These are phyloP conservation scores for Leishmania guyanensis DNA, from an alignment of 208 protist species.

Conservation along the genomic window DNA sequence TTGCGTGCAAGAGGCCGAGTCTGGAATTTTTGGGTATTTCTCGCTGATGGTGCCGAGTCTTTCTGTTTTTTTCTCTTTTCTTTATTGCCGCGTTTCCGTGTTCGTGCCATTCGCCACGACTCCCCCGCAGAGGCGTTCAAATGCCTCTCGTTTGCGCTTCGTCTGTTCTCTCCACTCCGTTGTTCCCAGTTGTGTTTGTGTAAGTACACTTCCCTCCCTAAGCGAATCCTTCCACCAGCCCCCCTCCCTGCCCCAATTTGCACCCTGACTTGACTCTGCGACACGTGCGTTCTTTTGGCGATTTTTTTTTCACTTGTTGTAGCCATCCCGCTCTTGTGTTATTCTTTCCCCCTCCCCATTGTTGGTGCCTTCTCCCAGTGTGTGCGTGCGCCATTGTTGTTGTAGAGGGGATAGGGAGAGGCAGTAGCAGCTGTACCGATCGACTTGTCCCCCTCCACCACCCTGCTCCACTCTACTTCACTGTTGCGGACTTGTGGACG, in stretches of 20 bases:
- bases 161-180: neutral
- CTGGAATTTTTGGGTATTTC: neutral
- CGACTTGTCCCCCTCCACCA: no score
- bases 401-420: no score
- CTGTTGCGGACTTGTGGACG: neutral
- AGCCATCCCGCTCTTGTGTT: no score
- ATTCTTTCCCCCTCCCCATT: neutral
- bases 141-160: neutral
- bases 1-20: neutral
- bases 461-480: neutral
- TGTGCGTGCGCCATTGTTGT: no score
- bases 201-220: neutral
- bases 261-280: no score
- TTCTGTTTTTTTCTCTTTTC: no score
- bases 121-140: neutral
- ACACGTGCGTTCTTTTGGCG: no score
- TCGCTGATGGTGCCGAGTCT: neutral
- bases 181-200: neutral
- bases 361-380: no score
- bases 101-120: neutral
- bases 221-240: no score
- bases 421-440: no score
- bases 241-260: no score
- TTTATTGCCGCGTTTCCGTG: neutral
- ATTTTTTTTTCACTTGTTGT: no score